Evolutionary conservation across 257 asterid species (phyloP), one percentile per base, ranked within the genome.

Genomic region (Plantago elongata): DNA sequence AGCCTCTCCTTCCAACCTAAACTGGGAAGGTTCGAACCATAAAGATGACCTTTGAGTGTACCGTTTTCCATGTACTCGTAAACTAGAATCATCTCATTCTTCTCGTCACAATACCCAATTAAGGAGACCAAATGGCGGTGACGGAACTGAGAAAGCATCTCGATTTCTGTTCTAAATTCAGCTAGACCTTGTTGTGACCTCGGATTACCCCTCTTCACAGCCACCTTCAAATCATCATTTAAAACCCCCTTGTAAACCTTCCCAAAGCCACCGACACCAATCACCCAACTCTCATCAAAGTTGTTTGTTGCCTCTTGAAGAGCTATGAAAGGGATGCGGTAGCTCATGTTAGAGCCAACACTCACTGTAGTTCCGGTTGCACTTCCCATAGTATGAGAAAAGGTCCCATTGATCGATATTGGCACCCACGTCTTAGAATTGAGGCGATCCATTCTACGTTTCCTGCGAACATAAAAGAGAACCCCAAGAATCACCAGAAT

Each of bases 191-290:
- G 64, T 59, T 42, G 89, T 76, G 97, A 89, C 76, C 50, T 77
- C 3, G 95, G 86, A 51, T 89, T 87, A 45, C 95, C 97, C 74
- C 97, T 69, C 69, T 87, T 89, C 16, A 78, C 94, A 8, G 94
- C 97, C 55, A 89, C 73, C 37, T 84, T 83, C 3, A 91, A 82
- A 8, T 89, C 94, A 57, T 89, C 90, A 40, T 15, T 64, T 37
- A 89, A 64, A 63, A 74, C 76, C 11, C 95, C 97, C 56, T 74
- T 81, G 78, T 87, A 89, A 14, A 89, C 97, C 75, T 87, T 89
- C 50, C 97, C 95, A 61, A 89, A 89, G 11, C 97, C 95, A 17
- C 95, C 97, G 17, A 87, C 69, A 9, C 97, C 97, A 48, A 89
- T 83, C 38, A 83, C 86, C 81, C 75, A 64, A 66, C 81, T 73